Evolutionary conservation across 139 green algal species (phyloP).

Genomic region (Desmodesmus armatus): DNA sequence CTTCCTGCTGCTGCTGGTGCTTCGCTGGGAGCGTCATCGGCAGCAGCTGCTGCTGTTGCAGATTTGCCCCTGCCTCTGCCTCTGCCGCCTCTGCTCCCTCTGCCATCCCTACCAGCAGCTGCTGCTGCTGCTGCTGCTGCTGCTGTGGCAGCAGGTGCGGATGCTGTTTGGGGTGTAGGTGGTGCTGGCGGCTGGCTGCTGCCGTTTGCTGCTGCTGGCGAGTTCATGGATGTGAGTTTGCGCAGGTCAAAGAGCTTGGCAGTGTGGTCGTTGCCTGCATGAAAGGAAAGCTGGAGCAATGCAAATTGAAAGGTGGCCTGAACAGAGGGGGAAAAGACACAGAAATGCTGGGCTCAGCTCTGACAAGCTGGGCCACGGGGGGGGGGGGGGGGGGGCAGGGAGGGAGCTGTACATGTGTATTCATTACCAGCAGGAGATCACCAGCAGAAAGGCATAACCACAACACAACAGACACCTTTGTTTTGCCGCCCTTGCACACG

Average conservation of each 20-base stretch:
- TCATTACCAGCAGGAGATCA: no score
- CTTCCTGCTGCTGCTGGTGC: background rate
- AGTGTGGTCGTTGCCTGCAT: slow-evolving; percentile 80
- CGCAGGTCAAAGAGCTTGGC: slow-evolving; percentile 79
- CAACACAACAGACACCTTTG: no score
- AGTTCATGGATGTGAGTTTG: slow-evolving; percentile 51
- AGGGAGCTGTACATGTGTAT: no score
- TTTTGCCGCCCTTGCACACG: no score
- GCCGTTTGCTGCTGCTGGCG: background rate
- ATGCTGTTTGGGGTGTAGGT: background rate
- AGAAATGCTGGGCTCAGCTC: no score
- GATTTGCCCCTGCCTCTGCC: background rate
- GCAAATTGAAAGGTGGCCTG: background rate
- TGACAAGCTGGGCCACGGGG: no score
- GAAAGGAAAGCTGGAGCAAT: background rate
- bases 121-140: background rate
- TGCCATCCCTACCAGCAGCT: background rate
- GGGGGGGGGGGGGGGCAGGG: no score
- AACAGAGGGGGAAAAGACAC: background rate
- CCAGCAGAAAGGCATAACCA: no score
- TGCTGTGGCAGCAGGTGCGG: background rate
- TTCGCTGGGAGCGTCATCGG: no score
- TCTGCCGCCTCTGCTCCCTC: background rate
- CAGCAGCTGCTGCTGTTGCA: slow-evolving; percentile 7
- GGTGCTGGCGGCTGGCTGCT: background rate